A percentile compares a stretch with the other conserved stretches of the same genome.
Conservation (phyloP, 2,329 filamentous ascomycete species). For the Fusarium sp. region DNA sequence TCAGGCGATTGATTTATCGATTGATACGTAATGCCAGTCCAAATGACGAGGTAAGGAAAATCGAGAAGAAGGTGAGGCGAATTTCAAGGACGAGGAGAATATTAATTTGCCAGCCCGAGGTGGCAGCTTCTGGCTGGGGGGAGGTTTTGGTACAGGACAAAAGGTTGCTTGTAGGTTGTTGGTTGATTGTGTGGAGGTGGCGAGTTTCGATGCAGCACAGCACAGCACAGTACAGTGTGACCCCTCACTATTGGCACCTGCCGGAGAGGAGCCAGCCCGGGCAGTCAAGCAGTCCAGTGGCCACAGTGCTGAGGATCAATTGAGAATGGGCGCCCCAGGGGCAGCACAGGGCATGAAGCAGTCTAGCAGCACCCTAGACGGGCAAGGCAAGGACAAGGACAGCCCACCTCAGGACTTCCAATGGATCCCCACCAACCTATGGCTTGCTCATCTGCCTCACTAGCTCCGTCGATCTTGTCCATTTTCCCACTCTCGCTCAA, state of each 20-base stretch:
- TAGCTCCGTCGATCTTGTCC: conserved; percentile 32
- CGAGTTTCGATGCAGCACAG: conserved; percentile 27
- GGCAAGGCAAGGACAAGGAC: conserved; percentile 12
- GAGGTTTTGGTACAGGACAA: background rate
- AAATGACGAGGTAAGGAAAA: background rate
- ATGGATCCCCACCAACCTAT: conserved; percentile 19
- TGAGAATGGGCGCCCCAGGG: background rate
- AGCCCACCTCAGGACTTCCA: conserved; percentile 5
- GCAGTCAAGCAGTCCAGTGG: background rate
- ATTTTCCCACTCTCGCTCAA: conserved; percentile 17
- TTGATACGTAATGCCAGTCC: conserved; percentile 1
- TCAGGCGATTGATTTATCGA: conserved; percentile 7
- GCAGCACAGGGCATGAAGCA: background rate
- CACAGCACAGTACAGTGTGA: conserved; percentile 37
- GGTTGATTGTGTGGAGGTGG: conserved; percentile 40
- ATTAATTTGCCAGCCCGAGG: conserved; percentile 5
- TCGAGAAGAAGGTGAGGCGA: conserved; percentile 3
- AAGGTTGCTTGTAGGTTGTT: background rate
- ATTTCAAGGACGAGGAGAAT: background rate
- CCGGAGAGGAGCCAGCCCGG: background rate
- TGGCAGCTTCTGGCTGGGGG: conserved; percentile 17
- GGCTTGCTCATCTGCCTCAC: background rate
- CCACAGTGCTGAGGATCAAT: conserved; percentile 18
- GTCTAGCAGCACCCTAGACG: background rate
- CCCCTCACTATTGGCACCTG: background rate